phyloP scores from a whole-genome alignment of 768 basidiomycete species.

The Solioccasus polychromus region DNA sequence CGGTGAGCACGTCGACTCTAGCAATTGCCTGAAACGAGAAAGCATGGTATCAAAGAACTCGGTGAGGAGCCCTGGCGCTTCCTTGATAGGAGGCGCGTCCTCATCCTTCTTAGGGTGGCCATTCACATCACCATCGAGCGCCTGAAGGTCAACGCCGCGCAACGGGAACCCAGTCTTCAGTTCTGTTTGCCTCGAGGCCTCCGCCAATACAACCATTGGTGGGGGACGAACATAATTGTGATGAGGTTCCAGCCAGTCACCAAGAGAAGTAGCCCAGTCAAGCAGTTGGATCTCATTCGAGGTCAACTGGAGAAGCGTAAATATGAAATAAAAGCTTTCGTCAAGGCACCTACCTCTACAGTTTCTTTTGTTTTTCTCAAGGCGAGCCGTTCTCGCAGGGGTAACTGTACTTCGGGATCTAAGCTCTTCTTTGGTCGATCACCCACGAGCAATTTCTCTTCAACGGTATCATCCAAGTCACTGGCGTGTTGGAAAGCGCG shows the following conservation, averaged over 20 bases:
- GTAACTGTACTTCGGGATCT: constrained; percentile 45
- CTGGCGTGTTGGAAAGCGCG: constrained; percentile 74
- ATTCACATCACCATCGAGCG: constrained; percentile 30
- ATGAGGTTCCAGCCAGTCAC: constrained; percentile 75
- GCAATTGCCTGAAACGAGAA: constrained; percentile 45
- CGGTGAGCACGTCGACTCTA: constrained; percentile 39
- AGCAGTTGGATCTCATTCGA: constrained; percentile 56
- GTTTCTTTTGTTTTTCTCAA: constrained; percentile 48
- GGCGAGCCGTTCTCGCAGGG: constrained; percentile 58
- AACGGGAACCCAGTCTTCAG: constrained; percentile 67
- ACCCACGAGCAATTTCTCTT: constrained; percentile 78
- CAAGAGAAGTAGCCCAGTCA: constrained; percentile 58
- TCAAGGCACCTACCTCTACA: constrained; percentile 43
- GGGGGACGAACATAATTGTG: constrained; percentile 73
- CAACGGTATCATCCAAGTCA: constrained; percentile 75
- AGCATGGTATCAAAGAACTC: constrained; percentile 64
- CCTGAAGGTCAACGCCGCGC: constrained; percentile 54
- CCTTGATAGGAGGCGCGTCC: constrained; percentile 62
- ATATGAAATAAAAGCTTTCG: background rate
- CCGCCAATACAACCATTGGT: constrained; percentile 65
- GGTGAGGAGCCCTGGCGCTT: constrained; percentile 52
- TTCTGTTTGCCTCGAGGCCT: constrained; percentile 70
- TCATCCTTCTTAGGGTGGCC: constrained; percentile 66
- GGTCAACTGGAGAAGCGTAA: constrained; percentile 51
- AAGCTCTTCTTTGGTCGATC: constrained; percentile 70